Base-by-base conservation (phyloP, 2,329 filamentous ascomycete genomes). In the Talaromyces sp. region DNA sequence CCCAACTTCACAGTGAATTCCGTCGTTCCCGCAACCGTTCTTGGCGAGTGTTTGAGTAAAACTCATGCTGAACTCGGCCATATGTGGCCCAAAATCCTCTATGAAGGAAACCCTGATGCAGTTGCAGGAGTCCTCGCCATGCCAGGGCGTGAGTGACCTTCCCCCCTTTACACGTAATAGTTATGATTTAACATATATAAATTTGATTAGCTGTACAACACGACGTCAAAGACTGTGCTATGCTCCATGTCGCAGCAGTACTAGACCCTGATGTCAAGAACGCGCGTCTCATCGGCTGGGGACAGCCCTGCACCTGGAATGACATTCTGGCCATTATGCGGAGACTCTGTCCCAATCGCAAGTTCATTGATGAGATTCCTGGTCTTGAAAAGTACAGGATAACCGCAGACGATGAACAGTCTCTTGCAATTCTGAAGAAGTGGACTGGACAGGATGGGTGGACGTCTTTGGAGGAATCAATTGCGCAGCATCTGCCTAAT, bases 291-390 rank as follows among this genome's bases (percentile, higher is more conserved):
- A 40, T 43, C 3, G 62, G 40, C 25, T 64, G 62, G 62, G 62
- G 62, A 31, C 27, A 59, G 43, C 34, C 47, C 54, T 64, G 40
- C 22, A 64, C 47, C 43, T 64, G 62, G 62, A 64, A 64, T 51
- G 62, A 64, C 3, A 43, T 64, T 27, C n/a, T 59, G 22, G 62
- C 54, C 13, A 64, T 64, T 25, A 51, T 64, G 62, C 62, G 62
- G 15, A 34, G 22, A 43, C 38, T 64, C 22, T 64, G 58, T 51
- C 62, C 62, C 0, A 22, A 64, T 7, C n/a, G 31, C n/a, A 29
- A 59, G 25, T 64, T 64, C 10, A 59, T 64, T 31, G 62, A 64
- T 7, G 54, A 59, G 15, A n/a, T 64, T 1, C 54, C 62, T 4
- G 62, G 62, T 5, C 53, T 64, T 10, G n/a, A 17, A 3, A 53